These are phyloP conservation scores for Mycena filopes DNA, from an alignment of 768 basidiomycete species.

Conservation along the genomic window DNA sequence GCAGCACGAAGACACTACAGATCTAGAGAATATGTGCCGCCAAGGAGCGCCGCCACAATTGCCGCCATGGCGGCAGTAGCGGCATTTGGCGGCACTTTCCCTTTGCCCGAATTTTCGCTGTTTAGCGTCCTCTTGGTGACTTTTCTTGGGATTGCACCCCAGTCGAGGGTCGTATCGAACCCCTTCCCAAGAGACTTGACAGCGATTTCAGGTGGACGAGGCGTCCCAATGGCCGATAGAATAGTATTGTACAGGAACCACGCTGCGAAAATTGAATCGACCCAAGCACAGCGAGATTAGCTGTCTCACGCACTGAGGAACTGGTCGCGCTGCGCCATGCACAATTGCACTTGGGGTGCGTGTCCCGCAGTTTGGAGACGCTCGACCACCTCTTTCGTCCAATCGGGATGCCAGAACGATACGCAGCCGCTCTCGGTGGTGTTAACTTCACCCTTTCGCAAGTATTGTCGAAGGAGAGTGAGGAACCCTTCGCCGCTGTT, in stretches of 20 bases:
- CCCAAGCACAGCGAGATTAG: neutral
- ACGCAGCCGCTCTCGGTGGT: neutral
- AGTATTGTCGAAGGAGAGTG: neutral
- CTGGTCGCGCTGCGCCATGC: neutral
- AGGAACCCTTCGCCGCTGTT: conserved; percentile 3
- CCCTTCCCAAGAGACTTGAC: no score
- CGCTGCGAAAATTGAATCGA: neutral
- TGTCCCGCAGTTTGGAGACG: neutral
- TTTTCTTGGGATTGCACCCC: no score
- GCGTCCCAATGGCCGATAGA: neutral
- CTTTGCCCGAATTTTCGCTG: no score
- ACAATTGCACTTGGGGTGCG: neutral
- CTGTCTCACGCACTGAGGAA: neutral
- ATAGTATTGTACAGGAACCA: conserved; percentile 3
- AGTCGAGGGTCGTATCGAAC: no score
- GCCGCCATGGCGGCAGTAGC: no score
- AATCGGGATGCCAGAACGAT: neutral
- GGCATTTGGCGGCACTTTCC: no score
- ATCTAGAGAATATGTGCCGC: no score
- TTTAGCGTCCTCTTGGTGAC: no score
- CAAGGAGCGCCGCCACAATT: no score
- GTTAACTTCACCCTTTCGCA: neutral
- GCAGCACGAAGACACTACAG: no score
- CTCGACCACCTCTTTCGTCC: neutral
- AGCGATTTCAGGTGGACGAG: no score